A percentile compares a stretch with the other conserved stretches of the same genome.
Evolutionary conservation across 495 filamentous ascomycete genomes (phyloP).

Genomic region (Amniculicola lignicola): DNA sequence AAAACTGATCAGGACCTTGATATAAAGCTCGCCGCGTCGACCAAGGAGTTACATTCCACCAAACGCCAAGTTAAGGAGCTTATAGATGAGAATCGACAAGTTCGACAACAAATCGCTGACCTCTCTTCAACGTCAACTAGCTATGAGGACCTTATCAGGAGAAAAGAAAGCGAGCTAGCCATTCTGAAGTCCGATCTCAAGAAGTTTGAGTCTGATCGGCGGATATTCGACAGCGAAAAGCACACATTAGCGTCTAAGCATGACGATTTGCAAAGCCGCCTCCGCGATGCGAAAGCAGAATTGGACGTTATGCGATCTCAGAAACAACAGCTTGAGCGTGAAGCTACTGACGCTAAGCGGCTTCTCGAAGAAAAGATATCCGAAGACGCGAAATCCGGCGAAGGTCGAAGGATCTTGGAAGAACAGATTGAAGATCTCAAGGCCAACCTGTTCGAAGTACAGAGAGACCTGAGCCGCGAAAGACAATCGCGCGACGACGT

Average conservation of each 20-base stretch:
- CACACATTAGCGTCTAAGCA: constrained; percentile 65
- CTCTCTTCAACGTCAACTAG: constrained; percentile 87
- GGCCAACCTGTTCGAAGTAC: constrained; percentile 73
- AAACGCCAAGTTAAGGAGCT: constrained; percentile 71
- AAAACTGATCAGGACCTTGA: constrained; percentile 88
- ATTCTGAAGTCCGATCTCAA: constrained; percentile 80
- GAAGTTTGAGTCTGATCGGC: constrained; percentile 73
- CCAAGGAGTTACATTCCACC: constrained; percentile 74
- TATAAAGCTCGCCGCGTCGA: constrained; percentile 74
- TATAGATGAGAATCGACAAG: constrained; percentile 73
- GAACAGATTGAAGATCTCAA: constrained; percentile 86
- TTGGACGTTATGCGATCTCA: constrained; percentile 82
- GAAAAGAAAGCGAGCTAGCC: constrained; percentile 90
- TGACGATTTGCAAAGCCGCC: constrained; percentile 70
- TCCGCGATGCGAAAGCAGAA: constrained; percentile 84
- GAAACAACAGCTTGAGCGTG: constrained; percentile 76
- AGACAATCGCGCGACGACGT: constrained; percentile 96
- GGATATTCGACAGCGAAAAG: constrained; percentile 71
- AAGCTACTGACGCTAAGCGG: constrained; percentile 81
- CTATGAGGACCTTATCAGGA: constrained; percentile 87
- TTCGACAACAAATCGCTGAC: constrained; percentile 80
- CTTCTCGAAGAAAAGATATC: constrained; percentile 83
- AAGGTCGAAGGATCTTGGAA: constrained; percentile 82
- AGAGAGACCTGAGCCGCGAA: constrained; percentile 86
- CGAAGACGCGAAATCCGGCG: constrained; percentile 71